These are phyloP conservation scores for Acanthamoeba royreba DNA, from an alignment of 208 protist species.

Conservation along the genomic window DNA sequence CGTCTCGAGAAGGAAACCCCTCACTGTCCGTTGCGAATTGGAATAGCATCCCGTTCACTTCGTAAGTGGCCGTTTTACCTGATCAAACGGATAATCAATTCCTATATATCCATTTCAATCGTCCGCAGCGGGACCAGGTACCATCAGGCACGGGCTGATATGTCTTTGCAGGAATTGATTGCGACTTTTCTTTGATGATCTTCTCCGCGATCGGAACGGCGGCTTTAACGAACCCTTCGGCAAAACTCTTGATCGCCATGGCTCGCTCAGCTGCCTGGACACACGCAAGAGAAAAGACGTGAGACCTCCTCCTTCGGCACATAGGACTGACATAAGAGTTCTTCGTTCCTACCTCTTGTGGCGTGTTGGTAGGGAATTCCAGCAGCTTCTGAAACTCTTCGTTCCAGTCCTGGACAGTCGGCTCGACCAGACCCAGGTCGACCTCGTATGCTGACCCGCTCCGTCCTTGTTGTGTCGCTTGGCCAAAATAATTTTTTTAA, in stretches of 20 bases:
- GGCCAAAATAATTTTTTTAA: too few relatives aligned
- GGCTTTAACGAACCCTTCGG: background rate
- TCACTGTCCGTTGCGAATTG: background rate
- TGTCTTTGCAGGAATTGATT: background rate
- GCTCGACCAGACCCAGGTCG: too few relatives aligned
- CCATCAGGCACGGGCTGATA: background rate
- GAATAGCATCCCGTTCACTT: background rate
- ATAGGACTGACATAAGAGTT: too few relatives aligned
- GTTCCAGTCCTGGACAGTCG: too few relatives aligned
- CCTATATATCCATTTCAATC: too few relatives aligned
- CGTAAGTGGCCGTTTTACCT: background rate
- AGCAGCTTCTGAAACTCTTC: constrained; percentile 24
- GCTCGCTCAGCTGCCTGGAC: background rate
- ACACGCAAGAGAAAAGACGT: too few relatives aligned
- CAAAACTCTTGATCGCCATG: constrained; percentile 15
- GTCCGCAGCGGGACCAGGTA: too few relatives aligned
- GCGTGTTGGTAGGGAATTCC: constrained; percentile 25
- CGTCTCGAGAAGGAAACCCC: background rate
- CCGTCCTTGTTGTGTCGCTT: too few relatives aligned
- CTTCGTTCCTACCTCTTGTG: background rate
- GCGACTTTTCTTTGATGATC: background rate
- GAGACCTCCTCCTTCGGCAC: too few relatives aligned
- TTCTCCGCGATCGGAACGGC: background rate
- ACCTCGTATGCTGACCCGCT: too few relatives aligned
- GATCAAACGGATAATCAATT: background rate